These are phyloP conservation scores for Fusarium robinianum DNA, from an alignment of 2,329 filamentous ascomycete genomes.

Conservation along the genomic window DNA sequence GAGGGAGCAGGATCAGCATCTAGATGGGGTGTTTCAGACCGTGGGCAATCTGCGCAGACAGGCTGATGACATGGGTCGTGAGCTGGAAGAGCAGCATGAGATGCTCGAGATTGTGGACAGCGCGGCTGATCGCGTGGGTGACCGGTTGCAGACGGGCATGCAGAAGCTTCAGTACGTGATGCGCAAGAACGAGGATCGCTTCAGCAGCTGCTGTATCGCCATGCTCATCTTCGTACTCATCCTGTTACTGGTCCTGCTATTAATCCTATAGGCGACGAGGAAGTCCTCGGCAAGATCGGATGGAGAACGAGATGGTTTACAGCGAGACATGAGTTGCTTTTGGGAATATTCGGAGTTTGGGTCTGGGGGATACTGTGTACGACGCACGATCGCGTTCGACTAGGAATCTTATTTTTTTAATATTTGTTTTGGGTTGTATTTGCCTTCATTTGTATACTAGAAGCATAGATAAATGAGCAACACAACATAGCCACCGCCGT, in stretches of 20 bases:
- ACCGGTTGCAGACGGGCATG: slow-evolving; percentile 82
- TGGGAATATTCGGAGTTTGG: slow-evolving; percentile 30
- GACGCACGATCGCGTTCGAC: slow-evolving; percentile 12
- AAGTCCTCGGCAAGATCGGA: neutral
- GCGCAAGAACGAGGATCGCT: slow-evolving; percentile 83
- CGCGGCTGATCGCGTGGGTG: slow-evolving; percentile 84
- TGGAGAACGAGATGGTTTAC: neutral
- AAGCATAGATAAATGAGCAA: slow-evolving; percentile 32
- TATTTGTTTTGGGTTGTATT: too few relatives aligned
- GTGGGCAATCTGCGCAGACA: slow-evolving; percentile 89
- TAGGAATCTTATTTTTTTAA: slow-evolving; percentile 15
- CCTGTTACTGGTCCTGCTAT: slow-evolving; percentile 78
- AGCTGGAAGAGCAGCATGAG: slow-evolving; percentile 91
- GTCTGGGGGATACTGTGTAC: slow-evolving; percentile 16
- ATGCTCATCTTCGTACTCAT: slow-evolving; percentile 88
- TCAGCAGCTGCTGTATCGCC: slow-evolving; percentile 88
- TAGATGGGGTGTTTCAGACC: slow-evolving; percentile 91
- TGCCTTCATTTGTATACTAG: slow-evolving; percentile 32
- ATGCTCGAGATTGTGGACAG: slow-evolving; percentile 86
- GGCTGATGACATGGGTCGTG: slow-evolving; percentile 93
- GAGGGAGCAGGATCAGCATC: slow-evolving; percentile 89
- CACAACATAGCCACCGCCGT: slow-evolving; percentile 9
- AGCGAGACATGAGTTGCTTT: slow-evolving; percentile 10
- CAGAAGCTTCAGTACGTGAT: slow-evolving; percentile 85
- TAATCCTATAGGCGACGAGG: slow-evolving; percentile 55